Evolutionary conservation across 495 filamentous ascomycete species (phyloP), one percentile per base, ranked within the genome.

Genomic region (Xylaria telfairii): DNA sequence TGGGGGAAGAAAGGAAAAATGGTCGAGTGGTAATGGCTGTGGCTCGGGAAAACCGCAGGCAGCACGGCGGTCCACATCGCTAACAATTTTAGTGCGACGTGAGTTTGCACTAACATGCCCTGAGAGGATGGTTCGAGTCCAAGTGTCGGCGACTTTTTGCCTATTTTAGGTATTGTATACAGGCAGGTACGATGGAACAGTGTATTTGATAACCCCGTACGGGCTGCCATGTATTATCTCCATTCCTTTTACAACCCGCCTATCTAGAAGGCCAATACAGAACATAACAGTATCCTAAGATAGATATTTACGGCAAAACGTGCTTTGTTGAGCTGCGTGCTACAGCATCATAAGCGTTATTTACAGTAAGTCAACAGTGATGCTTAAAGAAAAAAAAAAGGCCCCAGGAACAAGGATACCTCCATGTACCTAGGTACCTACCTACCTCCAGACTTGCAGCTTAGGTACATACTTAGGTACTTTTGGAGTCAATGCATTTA

Each of bases 1-100:
- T n/a, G 60, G 51, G 47, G 26, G 28, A 32, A 39, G 28, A 39
- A 69, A 9, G 26, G 67, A 51, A 51, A 64, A 57, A 70, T 70
- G 68, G 68, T 28, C 60, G 30, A 70, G 68, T 68, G 67, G 56
- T 76, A 17, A 57, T 46, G 67, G 62, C 42, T 32, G 42, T 44
- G 44, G 19, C 61, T 59, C 30, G 19, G n/a, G 46, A 63, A 54
- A 54, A n/a, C n/a, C n/a, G 34, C 30, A 41, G 54, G 42, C 30
- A 41, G n/a, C 39, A 57, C 3, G 34, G 28, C 61, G 28, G 41
- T 28, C 42, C 59, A 39, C 54, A 19, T 30, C 39, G 39, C 34
- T 67, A 59, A 15, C n/a, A 13, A 13, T 4, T 42, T 39, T 66
- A 54, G 15, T 41, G 63, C 10, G 64, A 34, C 1, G 12, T 41